phyloP scores from a whole-genome alignment of 176 grass and related monocot species.

The Phoenix roebelenii region DNA sequence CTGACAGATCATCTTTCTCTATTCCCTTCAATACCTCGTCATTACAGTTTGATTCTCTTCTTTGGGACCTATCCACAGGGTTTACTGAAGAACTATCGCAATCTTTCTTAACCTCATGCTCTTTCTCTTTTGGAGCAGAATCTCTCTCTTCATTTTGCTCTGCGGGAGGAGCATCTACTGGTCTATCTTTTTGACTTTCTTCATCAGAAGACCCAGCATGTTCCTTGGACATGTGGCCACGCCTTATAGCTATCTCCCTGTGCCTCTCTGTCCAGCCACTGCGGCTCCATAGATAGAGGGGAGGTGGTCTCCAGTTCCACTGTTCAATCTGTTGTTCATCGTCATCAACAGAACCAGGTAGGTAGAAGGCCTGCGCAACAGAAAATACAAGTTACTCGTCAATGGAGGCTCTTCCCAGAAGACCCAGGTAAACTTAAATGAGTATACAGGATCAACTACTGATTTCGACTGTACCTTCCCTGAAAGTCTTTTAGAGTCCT shows the following conservation, averaged over 20 bases:
- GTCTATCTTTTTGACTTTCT: slow-evolving; percentile 7
- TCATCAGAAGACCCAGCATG: slow-evolving; percentile 4
- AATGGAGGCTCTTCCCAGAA: not conserved
- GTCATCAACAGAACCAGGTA: slow-evolving; percentile 74
- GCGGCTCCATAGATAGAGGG: slow-evolving; percentile 79
- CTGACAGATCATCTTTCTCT: too few species aligned
- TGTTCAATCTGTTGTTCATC: slow-evolving; percentile 62
- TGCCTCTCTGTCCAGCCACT: slow-evolving; percentile 61
- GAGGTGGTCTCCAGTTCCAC: slow-evolving; percentile 69
- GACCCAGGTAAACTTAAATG: not conserved
- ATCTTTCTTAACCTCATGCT: too few species aligned
- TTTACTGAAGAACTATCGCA: too few species aligned
- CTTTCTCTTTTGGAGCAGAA: not conserved
- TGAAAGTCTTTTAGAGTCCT: slow-evolving; percentile 49
- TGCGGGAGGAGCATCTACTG: slow-evolving; percentile 1
- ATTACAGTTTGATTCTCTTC: too few species aligned
- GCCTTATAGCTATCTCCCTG: slow-evolving; percentile 38
- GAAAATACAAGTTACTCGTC: not conserved
- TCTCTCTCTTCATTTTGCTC: slow-evolving; percentile 19
- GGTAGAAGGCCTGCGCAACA: slow-evolving; percentile 62
- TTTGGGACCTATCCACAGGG: too few species aligned
- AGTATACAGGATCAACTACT: not conserved
- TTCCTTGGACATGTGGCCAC: slow-evolving; percentile 31
- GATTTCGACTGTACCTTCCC: slow-evolving; percentile 54
- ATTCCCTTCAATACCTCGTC: too few species aligned